Evolutionary conservation across 768 basidiomycete species (phyloP).

Genomic region (Lentinula sp.): DNA sequence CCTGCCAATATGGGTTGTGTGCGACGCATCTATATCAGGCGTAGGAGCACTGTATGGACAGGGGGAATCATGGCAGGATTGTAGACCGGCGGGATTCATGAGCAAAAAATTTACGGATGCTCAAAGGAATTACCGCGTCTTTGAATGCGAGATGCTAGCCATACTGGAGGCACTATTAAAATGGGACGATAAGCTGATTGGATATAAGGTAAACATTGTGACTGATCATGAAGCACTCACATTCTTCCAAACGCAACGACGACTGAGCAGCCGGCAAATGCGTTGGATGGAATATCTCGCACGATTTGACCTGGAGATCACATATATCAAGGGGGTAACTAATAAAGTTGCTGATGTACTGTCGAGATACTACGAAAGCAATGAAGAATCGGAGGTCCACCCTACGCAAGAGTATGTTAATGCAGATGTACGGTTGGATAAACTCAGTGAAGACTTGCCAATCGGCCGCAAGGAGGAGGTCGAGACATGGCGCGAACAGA

Average conservation of each 20-base stretch:
- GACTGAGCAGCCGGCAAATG: constrained; percentile 7
- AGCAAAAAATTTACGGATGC: constrained; percentile 13
- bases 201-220: constrained; percentile 12
- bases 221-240: constrained; percentile 7
- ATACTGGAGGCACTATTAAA: constrained; percentile 9
- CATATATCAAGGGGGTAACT: constrained; percentile 18
- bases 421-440: constrained; percentile 5
- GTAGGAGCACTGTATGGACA: constrained; percentile 9
- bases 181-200: not conserved
- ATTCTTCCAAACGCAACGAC: constrained; percentile 8
- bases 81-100: constrained; percentile 12
- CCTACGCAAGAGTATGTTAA: not conserved
- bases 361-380: constrained; percentile 17
- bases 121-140: constrained; percentile 16
- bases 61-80: constrained; percentile 10
- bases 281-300: constrained; percentile 12
- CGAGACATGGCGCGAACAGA: not conserved
- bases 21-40: constrained; percentile 9
- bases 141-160: constrained; percentile 10
- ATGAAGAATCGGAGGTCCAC: not conserved
- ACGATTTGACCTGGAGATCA: constrained; percentile 7
- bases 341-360: constrained; percentile 19
- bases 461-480: not conserved
- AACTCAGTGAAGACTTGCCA: constrained; percentile 1
- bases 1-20: constrained; percentile 13